phyloP scores from a whole-genome alignment of 108 stramenopile species.

The Stephanodiscus minutulus region DNA sequence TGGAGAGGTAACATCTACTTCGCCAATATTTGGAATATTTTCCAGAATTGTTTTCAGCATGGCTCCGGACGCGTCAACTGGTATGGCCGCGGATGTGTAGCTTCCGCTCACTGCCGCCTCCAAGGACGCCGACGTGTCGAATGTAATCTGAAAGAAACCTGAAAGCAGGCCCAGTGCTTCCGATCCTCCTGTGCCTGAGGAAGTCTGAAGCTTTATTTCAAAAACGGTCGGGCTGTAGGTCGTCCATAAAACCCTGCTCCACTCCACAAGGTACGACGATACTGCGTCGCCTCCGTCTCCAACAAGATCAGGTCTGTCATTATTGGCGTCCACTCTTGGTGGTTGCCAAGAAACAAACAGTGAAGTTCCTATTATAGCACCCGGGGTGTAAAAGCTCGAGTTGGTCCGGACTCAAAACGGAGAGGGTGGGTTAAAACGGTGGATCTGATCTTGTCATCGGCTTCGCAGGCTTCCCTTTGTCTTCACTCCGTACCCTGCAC shows the following conservation, averaged over 20 bases:
- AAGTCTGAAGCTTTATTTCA: conserved; percentile 40
- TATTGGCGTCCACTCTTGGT: conserved; percentile 40
- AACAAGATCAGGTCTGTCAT: conserved; percentile 49
- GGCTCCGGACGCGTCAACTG: conserved; percentile 29
- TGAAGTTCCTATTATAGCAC: conserved; percentile 47
- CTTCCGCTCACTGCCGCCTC: conserved; percentile 25
- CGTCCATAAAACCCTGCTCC: conserved; percentile 52
- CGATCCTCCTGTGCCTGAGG: conserved; percentile 26
- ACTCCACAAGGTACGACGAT: conserved; percentile 59
- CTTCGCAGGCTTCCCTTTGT: conserved; percentile 45
- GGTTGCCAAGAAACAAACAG: conserved; percentile 53
- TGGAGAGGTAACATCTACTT: conserved; percentile 60
- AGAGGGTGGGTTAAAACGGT: conserved; percentile 49
- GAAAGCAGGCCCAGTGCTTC: conserved; percentile 33
- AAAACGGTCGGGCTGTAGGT: conserved; percentile 41
- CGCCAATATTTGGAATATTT: conserved; percentile 73
- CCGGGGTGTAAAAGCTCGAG: conserved; percentile 16
- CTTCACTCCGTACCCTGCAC: conserved; percentile 51
- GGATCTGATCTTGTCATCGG: conserved; percentile 59
- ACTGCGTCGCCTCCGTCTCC: conserved; percentile 60
- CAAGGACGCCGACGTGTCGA: conserved; percentile 32
- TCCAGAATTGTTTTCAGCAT: conserved; percentile 71
- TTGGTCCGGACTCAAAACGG: conserved; percentile 26
- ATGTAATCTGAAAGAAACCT: conserved; percentile 39
- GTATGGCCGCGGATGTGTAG: conserved; percentile 45